Conservation (phyloP, 1,139 yeast species). For the Pichia sp. region DNA sequence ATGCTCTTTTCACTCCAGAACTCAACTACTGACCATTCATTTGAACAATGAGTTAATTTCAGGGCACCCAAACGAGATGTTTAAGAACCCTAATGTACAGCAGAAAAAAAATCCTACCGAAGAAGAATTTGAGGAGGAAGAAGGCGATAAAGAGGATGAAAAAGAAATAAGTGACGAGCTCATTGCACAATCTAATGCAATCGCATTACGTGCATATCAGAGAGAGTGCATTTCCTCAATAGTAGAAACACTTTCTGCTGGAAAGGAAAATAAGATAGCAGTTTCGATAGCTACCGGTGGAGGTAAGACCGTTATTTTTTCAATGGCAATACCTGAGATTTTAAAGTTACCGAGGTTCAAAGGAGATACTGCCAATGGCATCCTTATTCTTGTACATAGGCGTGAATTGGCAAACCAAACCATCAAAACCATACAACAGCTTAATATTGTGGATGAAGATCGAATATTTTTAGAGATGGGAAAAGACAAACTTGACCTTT, state of each 20-base stretch:
- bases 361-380: slow-evolving; percentile 40
- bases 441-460: slow-evolving; percentile 31
- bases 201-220: slow-evolving; percentile 47
- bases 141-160: neutral
- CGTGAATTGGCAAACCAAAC: slow-evolving; percentile 79
- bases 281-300: slow-evolving; percentile 93
- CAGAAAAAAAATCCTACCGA: too few species aligned
- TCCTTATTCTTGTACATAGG: slow-evolving; percentile 75
- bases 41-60: too few species aligned
- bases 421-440: slow-evolving; percentile 41
- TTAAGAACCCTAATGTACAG: too few species aligned
- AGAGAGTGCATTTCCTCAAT: slow-evolving; percentile 62
- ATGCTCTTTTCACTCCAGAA: too few species aligned
- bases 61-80: too few species aligned
- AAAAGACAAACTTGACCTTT: slow-evolving; percentile 32
- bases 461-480: slow-evolving; percentile 60
- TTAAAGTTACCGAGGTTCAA: slow-evolving; percentile 32
- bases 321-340: slow-evolving; percentile 56
- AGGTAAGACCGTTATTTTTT: slow-evolving; percentile 85
- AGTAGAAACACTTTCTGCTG: slow-evolving; percentile 40
- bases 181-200: neutral
- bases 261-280: slow-evolving; percentile 59
- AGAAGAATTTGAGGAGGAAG: neutral
- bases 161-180: neutral
- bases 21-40: too few species aligned